Evolutionary conservation across 768 basidiomycete species (phyloP).

Genomic region (Ramaria sp.): DNA sequence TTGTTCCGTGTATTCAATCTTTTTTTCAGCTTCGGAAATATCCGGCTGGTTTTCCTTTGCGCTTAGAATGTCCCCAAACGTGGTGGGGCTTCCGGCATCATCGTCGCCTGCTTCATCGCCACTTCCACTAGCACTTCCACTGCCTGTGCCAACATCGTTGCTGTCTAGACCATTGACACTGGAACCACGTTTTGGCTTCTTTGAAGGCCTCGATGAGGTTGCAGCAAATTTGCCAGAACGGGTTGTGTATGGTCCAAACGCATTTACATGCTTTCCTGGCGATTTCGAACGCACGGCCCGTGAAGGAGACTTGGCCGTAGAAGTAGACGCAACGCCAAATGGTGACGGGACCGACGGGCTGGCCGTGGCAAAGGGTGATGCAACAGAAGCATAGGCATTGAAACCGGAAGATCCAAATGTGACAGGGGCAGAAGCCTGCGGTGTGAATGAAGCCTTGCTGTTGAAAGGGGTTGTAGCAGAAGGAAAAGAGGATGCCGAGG

Average conservation of each 20-base stretch:
- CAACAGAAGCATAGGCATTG: constrained; percentile 66
- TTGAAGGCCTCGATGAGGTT: constrained; percentile 13
- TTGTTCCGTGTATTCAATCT: constrained; percentile 46
- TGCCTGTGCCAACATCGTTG: constrained; percentile 8
- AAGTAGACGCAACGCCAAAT: constrained; percentile 24
- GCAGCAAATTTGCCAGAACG: constrained; percentile 12
- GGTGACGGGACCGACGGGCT: constrained; percentile 49
- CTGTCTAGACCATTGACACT: neutral
- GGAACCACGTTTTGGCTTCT: constrained; percentile 2
- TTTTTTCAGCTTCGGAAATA: constrained; percentile 35
- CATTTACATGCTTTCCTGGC: constrained; percentile 13
- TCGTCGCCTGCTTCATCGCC: constrained; percentile 11
- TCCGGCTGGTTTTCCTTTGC: constrained; percentile 21
- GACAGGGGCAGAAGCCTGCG: constrained; percentile 3
- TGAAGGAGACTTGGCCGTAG: constrained; percentile 11
- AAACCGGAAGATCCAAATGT: constrained; percentile 35
- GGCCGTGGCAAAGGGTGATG: constrained; percentile 64
- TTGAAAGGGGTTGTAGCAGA: constrained; percentile 26
- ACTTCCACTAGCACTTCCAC: neutral
- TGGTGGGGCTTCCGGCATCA: constrained; percentile 12
- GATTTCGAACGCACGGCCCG: constrained; percentile 6
- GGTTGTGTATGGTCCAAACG: constrained; percentile 10
- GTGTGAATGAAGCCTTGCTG: constrained; percentile 8
- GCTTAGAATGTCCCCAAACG: constrained; percentile 1
- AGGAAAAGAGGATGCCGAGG: constrained; percentile 15